These are phyloP conservation scores for Hericium erinaceus DNA, from an alignment of 768 basidiomycete species.

Conservation along the genomic window DNA sequence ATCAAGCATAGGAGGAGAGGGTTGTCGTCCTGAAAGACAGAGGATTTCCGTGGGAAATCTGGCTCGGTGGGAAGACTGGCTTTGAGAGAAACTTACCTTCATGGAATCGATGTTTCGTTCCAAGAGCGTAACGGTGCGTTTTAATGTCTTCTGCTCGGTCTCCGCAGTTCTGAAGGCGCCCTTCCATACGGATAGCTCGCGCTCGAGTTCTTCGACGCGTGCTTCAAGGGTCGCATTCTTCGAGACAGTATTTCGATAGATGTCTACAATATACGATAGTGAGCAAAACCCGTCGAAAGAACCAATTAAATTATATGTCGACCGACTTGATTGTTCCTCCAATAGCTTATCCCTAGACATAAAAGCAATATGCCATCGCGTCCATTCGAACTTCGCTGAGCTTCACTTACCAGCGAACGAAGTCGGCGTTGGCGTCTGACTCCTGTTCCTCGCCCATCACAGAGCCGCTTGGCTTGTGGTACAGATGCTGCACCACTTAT, in stretches of 20 bases:
- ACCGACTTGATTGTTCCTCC: neutral
- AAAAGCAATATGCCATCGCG: neutral
- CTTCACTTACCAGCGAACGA: no score
- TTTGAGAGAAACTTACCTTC: constrained; percentile 17
- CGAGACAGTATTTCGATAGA: neutral
- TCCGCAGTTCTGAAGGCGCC: constrained; percentile 24
- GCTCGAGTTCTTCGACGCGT: neutral
- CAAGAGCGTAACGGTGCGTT: constrained; percentile 20
- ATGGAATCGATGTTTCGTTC: constrained; percentile 25
- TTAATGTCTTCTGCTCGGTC: constrained; percentile 23
- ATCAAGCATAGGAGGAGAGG: constrained; percentile 29
- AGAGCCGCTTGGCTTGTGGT: no score
- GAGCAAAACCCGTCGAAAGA: neutral
- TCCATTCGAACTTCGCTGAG: no score
- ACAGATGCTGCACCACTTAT: no score
- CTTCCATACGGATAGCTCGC: constrained; percentile 1
- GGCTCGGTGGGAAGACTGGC: neutral
- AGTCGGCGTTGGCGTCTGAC: no score
- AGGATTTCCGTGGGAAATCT: neutral
- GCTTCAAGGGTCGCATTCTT: neutral
- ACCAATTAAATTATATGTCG: no score
- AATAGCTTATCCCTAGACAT: neutral
- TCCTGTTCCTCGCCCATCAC: no score
- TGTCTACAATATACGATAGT: neutral
- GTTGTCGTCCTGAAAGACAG: constrained; percentile 26